Percentiles rank a stretch among this genome's conserved stretches.
Evolutionary conservation across 345 rosid species (phyloP).

Genomic region (Brassica rapa): DNA sequence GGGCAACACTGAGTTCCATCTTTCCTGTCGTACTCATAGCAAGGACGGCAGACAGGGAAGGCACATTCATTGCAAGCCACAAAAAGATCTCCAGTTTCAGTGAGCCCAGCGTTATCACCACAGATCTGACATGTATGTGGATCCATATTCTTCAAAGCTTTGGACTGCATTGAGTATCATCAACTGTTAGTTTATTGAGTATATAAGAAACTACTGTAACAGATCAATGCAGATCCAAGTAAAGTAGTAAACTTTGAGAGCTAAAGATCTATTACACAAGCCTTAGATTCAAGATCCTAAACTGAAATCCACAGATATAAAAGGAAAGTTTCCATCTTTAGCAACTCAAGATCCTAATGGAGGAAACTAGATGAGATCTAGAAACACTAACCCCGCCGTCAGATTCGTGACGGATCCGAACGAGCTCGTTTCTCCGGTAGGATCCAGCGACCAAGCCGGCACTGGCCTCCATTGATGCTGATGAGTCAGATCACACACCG

Average conservation of each 20-base stretch:
- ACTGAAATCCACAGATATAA: background rate
- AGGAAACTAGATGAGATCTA: background rate
- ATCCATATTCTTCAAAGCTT: constrained; percentile 62
- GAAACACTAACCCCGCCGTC: constrained; percentile 62
- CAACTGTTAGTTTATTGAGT: background rate
- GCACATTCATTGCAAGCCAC: constrained; percentile 96
- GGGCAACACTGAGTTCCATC: constrained; percentile 97
- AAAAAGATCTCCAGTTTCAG: constrained; percentile 66
- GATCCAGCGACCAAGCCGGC: constrained; percentile 92
- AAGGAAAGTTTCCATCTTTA: background rate
- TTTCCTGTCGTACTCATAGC: constrained; percentile 93
- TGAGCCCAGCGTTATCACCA: constrained; percentile 73
- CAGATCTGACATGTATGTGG: constrained; percentile 89
- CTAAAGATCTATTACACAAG: background rate
- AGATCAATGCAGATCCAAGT: background rate
- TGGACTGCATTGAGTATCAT: constrained; percentile 51
- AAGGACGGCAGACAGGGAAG: constrained; percentile 94
- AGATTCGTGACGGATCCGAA: constrained; percentile 86
- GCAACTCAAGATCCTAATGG: background rate
- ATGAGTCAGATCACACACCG: constrained; percentile 21
- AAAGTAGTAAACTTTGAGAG: background rate
- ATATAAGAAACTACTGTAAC: too few species aligned
- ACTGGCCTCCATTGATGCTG: constrained; percentile 61
- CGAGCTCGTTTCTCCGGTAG: constrained; percentile 82
- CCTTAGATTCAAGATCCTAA: background rate